Base-by-base conservation (phyloP, 495 filamentous ascomycete genomes). In the Melanomma pulvis-pyrius region DNA sequence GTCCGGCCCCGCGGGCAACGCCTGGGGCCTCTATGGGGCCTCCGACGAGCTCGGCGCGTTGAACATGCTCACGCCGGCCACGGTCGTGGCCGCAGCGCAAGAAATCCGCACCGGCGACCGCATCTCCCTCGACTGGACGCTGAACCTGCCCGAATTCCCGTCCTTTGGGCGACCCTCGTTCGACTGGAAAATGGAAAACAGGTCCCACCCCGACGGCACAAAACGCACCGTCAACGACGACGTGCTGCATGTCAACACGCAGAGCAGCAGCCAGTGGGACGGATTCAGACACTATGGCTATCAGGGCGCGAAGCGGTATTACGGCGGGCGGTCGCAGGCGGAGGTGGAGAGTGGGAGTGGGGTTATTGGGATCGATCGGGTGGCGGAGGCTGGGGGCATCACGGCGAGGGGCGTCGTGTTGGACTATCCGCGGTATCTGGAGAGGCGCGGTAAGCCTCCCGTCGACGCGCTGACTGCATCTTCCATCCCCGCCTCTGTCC, bases 241-340 rank as follows among this genome's bases (percentile, higher is more conserved):
- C 54, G 56, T 71, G 12, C 74, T 78, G 72, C 22, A 48, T 19
- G 84, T 89, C 69, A 88, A 89, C 72, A 81, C 86, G 13, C 86
- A 88, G 77, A 75, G 77, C 26, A 79, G 77, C 49, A 79, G 75
- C 2, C 84, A 86, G 67, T 85, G 83, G 84, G 83, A 85, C 78
- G 82, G 83, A 7, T 82, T 85, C 55, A 36, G 70, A 9, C 71
- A 63, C 30, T 60, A 74, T 29, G 65, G 60, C 34, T 86, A 87
- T 64, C 83, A 86, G 63, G 77, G 82, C 34, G 80, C 81, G 32
- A 68, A 75, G 52, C 67, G 68, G 24, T 91, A 85, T 67, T 90
- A 87, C 70, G 88, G 88, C 46, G 87, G 86, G 5, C 80, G 84
- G 22, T 83, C 81, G 0, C 67, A 75, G 72, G 39, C 82, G 1